Conservation (phyloP, 352 stramenopile genomes). For the Globisporangium solare region DNA sequence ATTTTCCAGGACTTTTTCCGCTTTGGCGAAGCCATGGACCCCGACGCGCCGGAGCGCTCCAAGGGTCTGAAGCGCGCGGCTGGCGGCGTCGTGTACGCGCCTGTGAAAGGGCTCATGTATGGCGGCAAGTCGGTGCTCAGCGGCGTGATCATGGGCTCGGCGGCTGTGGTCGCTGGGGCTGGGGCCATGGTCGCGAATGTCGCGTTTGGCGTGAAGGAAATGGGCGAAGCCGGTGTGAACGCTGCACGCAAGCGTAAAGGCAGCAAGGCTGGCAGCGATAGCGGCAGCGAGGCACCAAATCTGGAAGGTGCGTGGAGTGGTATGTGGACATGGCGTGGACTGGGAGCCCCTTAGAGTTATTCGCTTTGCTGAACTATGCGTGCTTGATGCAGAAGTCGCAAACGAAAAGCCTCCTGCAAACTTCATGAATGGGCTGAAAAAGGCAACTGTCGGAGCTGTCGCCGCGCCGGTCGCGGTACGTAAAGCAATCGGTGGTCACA, state of each 20-base stretch:
- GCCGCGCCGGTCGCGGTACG: slow-evolving; percentile 74
- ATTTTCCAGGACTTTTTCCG: slow-evolving; percentile 88
- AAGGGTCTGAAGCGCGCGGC: slow-evolving; percentile 78
- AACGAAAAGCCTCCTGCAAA: slow-evolving; percentile 72
- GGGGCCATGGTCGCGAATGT: slow-evolving; percentile 82
- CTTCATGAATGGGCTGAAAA: slow-evolving; percentile 84
- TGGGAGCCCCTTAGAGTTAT: neutral
- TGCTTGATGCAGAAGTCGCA: slow-evolving; percentile 17
- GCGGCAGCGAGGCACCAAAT: slow-evolving; percentile 14
- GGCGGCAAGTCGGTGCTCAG: slow-evolving; percentile 79
- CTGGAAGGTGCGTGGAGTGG: slow-evolving; percentile 8
- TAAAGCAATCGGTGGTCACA: neutral
- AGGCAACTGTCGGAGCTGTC: slow-evolving; percentile 78
- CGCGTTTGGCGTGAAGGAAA: slow-evolving; percentile 81
- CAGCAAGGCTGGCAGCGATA: slow-evolving; percentile 46
- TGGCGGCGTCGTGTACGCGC: slow-evolving; percentile 76
- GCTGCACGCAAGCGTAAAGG: slow-evolving; percentile 56
- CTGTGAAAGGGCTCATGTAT: slow-evolving; percentile 77
- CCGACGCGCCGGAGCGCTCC: slow-evolving; percentile 64
- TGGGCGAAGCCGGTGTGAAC: slow-evolving; percentile 81
- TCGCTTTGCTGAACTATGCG: neutral
- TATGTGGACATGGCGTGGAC: neutral
- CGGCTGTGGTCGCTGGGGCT: slow-evolving; percentile 66
- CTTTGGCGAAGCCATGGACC: slow-evolving; percentile 81
- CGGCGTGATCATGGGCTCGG: slow-evolving; percentile 82